Conservation (phyloP, 805 yeast genomes). For the Saturnispora sekii region DNA sequence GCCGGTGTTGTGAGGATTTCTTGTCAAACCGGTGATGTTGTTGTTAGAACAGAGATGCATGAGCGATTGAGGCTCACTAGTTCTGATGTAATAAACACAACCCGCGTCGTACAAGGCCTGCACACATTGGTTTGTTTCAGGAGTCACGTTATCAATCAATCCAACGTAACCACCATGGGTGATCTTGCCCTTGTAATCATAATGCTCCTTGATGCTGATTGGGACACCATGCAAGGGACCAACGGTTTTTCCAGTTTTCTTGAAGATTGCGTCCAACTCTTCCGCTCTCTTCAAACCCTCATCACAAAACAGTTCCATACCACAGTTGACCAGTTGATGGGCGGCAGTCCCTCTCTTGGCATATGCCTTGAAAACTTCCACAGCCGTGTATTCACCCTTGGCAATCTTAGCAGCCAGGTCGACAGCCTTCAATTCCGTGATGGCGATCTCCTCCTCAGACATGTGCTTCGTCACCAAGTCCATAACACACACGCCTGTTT, state of each 20-base stretch:
- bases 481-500: constrained; percentile 20
- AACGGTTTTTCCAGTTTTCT: constrained; percentile 35
- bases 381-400: constrained; percentile 30
- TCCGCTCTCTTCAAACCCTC: constrained; percentile 40
- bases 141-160: constrained; percentile 31
- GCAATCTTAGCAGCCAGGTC: constrained; percentile 29
- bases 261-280: constrained; percentile 41
- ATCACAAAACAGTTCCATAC: constrained; percentile 36
- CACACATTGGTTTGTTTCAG: constrained; percentile 32
- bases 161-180: constrained; percentile 43
- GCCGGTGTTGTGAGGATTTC: constrained; percentile 39
- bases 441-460: constrained; percentile 29
- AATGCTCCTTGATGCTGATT: constrained; percentile 52
- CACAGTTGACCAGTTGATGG: constrained; percentile 41
- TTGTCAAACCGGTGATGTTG: constrained; percentile 41
- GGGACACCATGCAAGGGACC: constrained; percentile 61
- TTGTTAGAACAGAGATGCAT: constrained; percentile 49
- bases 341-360: constrained; percentile 40
- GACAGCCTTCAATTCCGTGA: constrained; percentile 33
- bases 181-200: constrained; percentile 38
- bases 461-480: constrained; percentile 25
- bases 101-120: constrained; percentile 39
- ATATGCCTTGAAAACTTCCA: constrained; percentile 36
- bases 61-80: constrained; percentile 47
- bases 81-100: constrained; percentile 46